Evolutionary conservation across 106 monocot genomes (phyloP), one percentile per base, ranked within the genome.

Genomic region (Dendrobium huoshanense): DNA sequence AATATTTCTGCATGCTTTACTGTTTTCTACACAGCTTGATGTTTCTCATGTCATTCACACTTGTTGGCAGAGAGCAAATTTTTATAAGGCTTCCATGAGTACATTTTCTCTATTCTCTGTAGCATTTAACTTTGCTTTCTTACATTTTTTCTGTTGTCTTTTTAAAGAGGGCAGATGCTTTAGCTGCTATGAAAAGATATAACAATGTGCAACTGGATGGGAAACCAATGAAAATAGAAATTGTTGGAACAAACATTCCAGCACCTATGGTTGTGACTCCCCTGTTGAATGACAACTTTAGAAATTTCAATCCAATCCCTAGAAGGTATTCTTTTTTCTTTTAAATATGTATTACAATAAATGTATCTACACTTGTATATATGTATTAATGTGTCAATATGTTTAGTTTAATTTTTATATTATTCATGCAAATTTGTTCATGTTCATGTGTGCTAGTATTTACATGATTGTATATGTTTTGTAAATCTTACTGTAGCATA

Each of bases 131-230:
- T n/a, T n/a, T n/a, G n/a, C n/a, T n/a, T n/a, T n/a, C n/a, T n/a
- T n/a, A n/a, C n/a, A n/a, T n/a, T n/a, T n/a, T n/a, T n/a, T n/a
- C n/a, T n/a, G 93, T 99, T 79, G 91, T 99, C 47, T 99, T 92
- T 80, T 83, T 92, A 86, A 91, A 95, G 78, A 68, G 88, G 40
- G 47, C 59, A 47, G 98, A 99, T 88, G 98, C 91, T 84, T 0
- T 95, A 44, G 91, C 95, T 25, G 98, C 95, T 37, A 87, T 99
- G 64, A 99, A 99, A 84, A 95, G 92, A 86, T 99, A 99, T 88
- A 92, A 99, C 82, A 95, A 95, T 85, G 98, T 99, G 81, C 95
- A 91, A 82, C 95, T 99, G 75, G 98, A 99, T 88, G 98, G 95
- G 59, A 99, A 93, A 89, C n/a, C n/a, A n/a, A n/a, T n/a, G n/a